phyloP scores from a whole-genome alignment of 2,329 filamentous ascomycete genomes.

The Monosporascus sp. region DNA sequence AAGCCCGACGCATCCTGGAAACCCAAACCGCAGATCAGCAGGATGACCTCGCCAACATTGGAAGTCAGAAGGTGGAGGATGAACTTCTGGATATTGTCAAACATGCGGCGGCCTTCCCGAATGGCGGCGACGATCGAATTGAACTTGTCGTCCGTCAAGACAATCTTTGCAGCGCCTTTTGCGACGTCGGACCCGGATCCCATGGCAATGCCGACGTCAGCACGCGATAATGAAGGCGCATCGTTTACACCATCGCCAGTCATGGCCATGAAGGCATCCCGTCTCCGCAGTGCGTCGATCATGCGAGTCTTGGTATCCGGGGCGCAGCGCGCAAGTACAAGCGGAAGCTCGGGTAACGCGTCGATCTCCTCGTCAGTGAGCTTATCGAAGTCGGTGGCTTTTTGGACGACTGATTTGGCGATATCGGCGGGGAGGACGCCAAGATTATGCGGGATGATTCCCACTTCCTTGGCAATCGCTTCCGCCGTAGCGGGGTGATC shows the following conservation, averaged over 20 bases:
- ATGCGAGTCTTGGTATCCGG: slow-evolving; percentile 85
- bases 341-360: slow-evolving; percentile 64
- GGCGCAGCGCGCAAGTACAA: slow-evolving; percentile 79
- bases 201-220: slow-evolving; percentile 88
- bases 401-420: slow-evolving; percentile 67
- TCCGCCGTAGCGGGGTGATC: slow-evolving; percentile 75
- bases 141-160: slow-evolving; percentile 84
- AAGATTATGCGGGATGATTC: slow-evolving; percentile 65
- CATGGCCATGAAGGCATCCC: slow-evolving; percentile 75
- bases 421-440: slow-evolving; percentile 54
- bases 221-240: slow-evolving; percentile 71
- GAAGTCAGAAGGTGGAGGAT: slow-evolving; percentile 73
- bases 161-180: slow-evolving; percentile 76
- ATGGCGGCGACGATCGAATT: slow-evolving; percentile 80
- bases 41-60: slow-evolving; percentile 79
- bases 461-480: slow-evolving; percentile 73
- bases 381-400: slow-evolving; percentile 73
- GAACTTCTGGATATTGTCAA: slow-evolving; percentile 87
- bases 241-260: slow-evolving; percentile 88
- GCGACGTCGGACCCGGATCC: slow-evolving; percentile 83
- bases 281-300: slow-evolving; percentile 80
- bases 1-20: slow-evolving; percentile 69
- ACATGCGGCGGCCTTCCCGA: slow-evolving; percentile 77
- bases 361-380: slow-evolving; percentile 74
- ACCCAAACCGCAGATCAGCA: slow-evolving; percentile 72